Evolutionary conservation across 495 filamentous ascomycete genomes (phyloP).

Genomic region (Hapsidospora chrysogenum): DNA sequence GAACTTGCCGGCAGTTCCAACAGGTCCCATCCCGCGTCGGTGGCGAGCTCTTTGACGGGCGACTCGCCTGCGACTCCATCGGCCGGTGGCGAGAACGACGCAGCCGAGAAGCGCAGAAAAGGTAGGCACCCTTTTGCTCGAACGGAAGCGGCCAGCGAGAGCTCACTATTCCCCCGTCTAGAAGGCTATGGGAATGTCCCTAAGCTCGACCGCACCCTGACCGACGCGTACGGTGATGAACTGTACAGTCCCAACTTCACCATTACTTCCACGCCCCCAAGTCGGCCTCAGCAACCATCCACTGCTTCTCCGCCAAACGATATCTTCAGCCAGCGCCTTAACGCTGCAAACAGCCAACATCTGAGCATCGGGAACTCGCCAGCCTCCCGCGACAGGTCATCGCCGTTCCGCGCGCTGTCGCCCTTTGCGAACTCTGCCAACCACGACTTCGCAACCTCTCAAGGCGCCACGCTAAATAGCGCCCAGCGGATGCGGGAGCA

Average conservation of each 20-base stretch:
- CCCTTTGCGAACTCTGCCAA: conserved; percentile 37
- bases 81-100: conserved; percentile 16
- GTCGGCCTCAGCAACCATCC: not conserved
- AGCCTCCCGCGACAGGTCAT: conserved; percentile 46
- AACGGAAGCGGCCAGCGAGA: conserved; percentile 12
- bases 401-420: conserved; percentile 69
- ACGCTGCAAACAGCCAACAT: conserved; percentile 62
- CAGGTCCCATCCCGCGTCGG: conserved; percentile 25
- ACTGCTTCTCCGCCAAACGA: conserved; percentile 30
- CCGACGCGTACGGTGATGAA: conserved; percentile 72
- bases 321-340: conserved; percentile 55
- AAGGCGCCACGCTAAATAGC: conserved; percentile 29
- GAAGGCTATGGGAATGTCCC: conserved; percentile 26
- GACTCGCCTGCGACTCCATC: conserved; percentile 39
- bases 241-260: conserved; percentile 55
- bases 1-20: conserved; percentile 18
- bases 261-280: conserved; percentile 27
- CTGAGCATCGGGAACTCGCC: conserved; percentile 37
- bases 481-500: conserved; percentile 42
- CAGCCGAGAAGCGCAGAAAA: conserved; percentile 28
- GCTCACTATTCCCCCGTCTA: conserved; percentile 7
- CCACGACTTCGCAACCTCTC: conserved; percentile 22
- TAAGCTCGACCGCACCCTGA: conserved; percentile 73
- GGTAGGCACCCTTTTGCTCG: conserved; percentile 5
- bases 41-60: conserved; percentile 31